These are phyloP conservation scores for Aureobasidium uvarum DNA, from an alignment of 2,329 filamentous ascomycete species.

Conservation along the genomic window DNA sequence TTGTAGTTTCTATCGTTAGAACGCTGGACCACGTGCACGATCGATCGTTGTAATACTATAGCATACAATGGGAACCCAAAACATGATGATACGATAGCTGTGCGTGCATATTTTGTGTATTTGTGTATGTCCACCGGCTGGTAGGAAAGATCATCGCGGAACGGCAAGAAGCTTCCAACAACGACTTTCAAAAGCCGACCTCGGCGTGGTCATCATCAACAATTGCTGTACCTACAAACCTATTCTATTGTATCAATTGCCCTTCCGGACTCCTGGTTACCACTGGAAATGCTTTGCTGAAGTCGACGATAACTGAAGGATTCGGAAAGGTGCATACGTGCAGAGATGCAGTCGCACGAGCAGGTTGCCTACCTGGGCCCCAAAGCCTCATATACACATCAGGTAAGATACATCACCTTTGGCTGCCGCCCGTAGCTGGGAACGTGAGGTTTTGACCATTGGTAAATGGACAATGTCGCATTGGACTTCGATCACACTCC, in stretches of 20 bases:
- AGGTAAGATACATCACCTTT: slow-evolving; percentile 48
- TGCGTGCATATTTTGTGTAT: slow-evolving; percentile 2
- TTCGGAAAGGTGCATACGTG: not conserved
- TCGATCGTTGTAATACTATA: slow-evolving; percentile 24
- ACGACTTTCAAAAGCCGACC: slow-evolving; percentile 10
- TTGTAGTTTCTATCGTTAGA: slow-evolving; percentile 61
- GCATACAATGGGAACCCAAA: slow-evolving; percentile 19
- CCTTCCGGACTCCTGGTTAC: not conserved
- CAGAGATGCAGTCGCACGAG: slow-evolving; percentile 50
- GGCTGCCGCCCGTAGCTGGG: slow-evolving; percentile 22
- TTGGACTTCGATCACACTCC: not conserved
- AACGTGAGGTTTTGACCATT: too few species aligned
- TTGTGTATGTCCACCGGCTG: not conserved
- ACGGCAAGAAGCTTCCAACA: slow-evolving; percentile 14
- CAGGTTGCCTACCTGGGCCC: slow-evolving; percentile 61
- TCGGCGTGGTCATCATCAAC: slow-evolving; percentile 7
- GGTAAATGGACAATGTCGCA: not conserved
- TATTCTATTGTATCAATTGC: not conserved
- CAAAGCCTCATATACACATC: slow-evolving; percentile 66
- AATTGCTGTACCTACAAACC: slow-evolving; percentile 8
- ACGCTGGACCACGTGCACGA: slow-evolving; percentile 53
- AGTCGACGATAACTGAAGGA: not conserved
- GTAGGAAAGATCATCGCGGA: slow-evolving; percentile 5
- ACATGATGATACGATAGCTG: slow-evolving; percentile 4
- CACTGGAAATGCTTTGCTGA: not conserved